Evolutionary conservation across 768 basidiomycete species (phyloP), one percentile per base, ranked within the genome.

Genomic region (Kwoniella shandongensis): DNA sequence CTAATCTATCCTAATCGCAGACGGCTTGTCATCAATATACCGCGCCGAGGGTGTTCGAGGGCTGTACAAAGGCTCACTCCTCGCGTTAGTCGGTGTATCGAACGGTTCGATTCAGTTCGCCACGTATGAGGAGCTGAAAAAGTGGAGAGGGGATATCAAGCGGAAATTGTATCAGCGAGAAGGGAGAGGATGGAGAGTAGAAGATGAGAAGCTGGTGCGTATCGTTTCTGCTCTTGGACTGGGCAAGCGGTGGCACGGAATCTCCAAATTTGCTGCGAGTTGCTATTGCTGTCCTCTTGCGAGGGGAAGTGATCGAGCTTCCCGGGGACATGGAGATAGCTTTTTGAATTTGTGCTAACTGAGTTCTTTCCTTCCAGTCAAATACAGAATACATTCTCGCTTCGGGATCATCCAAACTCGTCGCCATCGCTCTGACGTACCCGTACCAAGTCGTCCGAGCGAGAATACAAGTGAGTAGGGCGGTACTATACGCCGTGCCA

Each of bases 371-470:
- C 50, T 36, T 3, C 30, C n/a, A 97, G 94, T 89, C 90, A 17
- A 98, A 98, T 72, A 81, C 84, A 29, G 82, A 91, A 29, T 98
- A 98, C 78, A 89, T 91, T 7, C 61, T 89, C 36, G 94, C 97
- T 84, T 94, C 91, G 0, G 94, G 89, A 18, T 81, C 83, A 22
- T 92, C 91, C 64, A 98, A 98, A 77, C 78, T 96, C 4, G 81
- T 83, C 20, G 91, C 96, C 0, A 83, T 98, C 39, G 78, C 83
- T 4, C 64, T 85, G 20, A 99, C 96, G 30, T 99, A 99, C 75
- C 96, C 96, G 7, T 98, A 98, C 76, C 96, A 99, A 79, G 96
- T 99, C 41, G 81, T 99, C 39, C 85, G 94, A 51, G 92, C 94
- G 1, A 84, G 93, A 48, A 83, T 98, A 73, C 94, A 98, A 78